Base-by-base conservation (phyloP, 148 eudicot genomes). In the Rhododendron vialii region DNA sequence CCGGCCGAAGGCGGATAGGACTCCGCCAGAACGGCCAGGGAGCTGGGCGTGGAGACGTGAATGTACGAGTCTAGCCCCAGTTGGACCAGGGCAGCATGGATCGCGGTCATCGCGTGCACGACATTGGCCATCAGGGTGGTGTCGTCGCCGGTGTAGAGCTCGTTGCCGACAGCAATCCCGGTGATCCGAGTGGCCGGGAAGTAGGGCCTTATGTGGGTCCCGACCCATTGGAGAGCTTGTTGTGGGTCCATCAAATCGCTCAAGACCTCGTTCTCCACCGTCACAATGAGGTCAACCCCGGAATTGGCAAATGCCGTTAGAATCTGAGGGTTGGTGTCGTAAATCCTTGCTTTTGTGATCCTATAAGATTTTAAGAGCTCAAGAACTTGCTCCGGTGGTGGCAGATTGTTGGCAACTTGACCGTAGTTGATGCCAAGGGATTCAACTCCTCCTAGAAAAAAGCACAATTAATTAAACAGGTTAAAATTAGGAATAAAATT, bases 1-100 rank as follows among this genome's bases (percentile, higher is more conserved):
- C 98, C 98, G 4, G 96, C 87, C 0, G 98, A 95, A 0, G 98
- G 98, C 3, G 98, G 98, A 84, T 90, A 94, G 0, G 98, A 95
- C 2, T 82, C 84, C 1, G 84, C 82, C 8, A 95, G 86, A 33
- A 95, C 94, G 0, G 95, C 98, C 0, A 94, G 85, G 0, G 94
- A 92, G 4, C 87, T 88, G 1, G 98, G 98, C 4, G 96, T 92
- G 2, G 95, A 92, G 18, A 95, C 96, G 17, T 90, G 90, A 15
- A 94, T 94, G 78, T 79, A 86, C 0, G 86, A 84, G 26, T 73
- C 92, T 0, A 95, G 86, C 0, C 95, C 93, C 6, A 92, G 82
- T 33, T 89, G 91, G 20, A 71, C 84, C 1, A 95, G 85, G 0
- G 96, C 98, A 0, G 86, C 45, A 20, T 92, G 94, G 17, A 95